Evolutionary conservation across 2,329 filamentous ascomycete genomes (phyloP).

Genomic region (Lasiodiplodia citricola): DNA sequence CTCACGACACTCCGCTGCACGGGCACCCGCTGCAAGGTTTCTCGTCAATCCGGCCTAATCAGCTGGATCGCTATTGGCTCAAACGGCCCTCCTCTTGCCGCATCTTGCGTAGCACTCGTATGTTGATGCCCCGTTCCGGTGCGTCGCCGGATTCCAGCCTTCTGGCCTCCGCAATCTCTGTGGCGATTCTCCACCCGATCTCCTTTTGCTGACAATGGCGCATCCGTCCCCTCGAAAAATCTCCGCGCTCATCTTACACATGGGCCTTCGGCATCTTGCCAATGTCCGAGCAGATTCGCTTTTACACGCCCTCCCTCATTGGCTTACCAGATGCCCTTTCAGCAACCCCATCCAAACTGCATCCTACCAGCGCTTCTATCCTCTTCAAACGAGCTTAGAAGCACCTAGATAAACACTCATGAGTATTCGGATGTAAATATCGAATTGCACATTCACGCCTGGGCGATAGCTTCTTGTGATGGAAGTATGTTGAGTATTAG

Average conservation of each 20-base stretch:
- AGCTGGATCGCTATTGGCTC: not conserved
- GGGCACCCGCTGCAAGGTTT: slow-evolving; percentile 12
- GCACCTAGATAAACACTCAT: no score
- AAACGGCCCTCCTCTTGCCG: not conserved
- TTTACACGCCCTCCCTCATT: not conserved
- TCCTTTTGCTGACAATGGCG: slow-evolving; percentile 1
- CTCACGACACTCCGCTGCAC: slow-evolving; percentile 20
- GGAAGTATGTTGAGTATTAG: no score
- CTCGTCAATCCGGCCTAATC: not conserved
- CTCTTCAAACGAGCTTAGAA: no score
- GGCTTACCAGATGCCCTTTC: not conserved
- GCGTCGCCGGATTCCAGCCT: not conserved
- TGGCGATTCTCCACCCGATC: slow-evolving; percentile 11
- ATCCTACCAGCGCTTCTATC: not conserved
- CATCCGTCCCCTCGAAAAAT: not conserved
- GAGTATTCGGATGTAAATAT: no score
- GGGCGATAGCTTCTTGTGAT: no score
- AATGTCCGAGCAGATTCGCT: not conserved
- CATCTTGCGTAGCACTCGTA: slow-evolving; percentile 5
- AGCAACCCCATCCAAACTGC: not conserved
- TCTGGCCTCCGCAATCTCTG: not conserved
- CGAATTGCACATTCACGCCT: no score
- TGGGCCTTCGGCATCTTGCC: not conserved
- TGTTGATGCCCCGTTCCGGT: slow-evolving; percentile 6
- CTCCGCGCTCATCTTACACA: not conserved